A percentile compares a stretch with the other conserved stretches of the same genome.
phyloP scores from a whole-genome alignment of 2,329 filamentous ascomycete species.

The Chaetomiaceae sp. region DNA sequence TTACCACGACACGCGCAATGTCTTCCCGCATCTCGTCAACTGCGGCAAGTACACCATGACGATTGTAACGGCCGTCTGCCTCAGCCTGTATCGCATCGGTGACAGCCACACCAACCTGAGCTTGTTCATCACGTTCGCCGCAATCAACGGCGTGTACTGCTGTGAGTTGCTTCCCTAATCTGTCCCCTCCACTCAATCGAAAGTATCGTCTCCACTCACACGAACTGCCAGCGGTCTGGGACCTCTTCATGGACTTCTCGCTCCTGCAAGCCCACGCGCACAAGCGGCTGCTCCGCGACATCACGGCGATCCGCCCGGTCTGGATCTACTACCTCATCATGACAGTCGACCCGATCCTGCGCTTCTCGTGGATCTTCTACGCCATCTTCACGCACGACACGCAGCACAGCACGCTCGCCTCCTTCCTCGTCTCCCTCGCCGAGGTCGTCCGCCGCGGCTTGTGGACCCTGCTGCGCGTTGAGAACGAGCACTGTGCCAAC shows the following conservation, averaged over 20 bases:
- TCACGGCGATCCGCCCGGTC: constrained; percentile 68
- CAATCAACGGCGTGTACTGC: constrained; percentile 76
- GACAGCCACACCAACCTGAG: constrained; percentile 51
- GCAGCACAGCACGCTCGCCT: constrained; percentile 77
- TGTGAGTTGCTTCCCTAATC: constrained; percentile 42
- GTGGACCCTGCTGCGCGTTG: constrained; percentile 89
- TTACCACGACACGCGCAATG: constrained; percentile 77
- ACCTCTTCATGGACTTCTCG: constrained; percentile 93
- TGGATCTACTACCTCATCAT: constrained; percentile 89
- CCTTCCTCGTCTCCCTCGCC: constrained; percentile 69
- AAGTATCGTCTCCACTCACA: too few relatives aligned
- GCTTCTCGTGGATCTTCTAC: constrained; percentile 94
- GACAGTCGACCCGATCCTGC: constrained; percentile 72
- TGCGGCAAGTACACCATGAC: constrained; percentile 85
- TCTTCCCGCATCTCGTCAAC: constrained; percentile 90
- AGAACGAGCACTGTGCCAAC: constrained; percentile 95
- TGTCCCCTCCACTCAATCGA: neutral
- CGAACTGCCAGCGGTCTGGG: constrained; percentile 86
- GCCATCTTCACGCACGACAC: constrained; percentile 71
- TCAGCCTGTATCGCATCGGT: constrained; percentile 79
- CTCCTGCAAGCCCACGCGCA: constrained; percentile 71
- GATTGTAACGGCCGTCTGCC: constrained; percentile 68
- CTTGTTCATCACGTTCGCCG: constrained; percentile 72
- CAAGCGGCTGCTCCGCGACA: constrained; percentile 64
- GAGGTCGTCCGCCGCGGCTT: constrained; percentile 82